Base-by-base conservation (phyloP, 108 stramenopile species). In the Chaetoceros muelleri region DNA sequence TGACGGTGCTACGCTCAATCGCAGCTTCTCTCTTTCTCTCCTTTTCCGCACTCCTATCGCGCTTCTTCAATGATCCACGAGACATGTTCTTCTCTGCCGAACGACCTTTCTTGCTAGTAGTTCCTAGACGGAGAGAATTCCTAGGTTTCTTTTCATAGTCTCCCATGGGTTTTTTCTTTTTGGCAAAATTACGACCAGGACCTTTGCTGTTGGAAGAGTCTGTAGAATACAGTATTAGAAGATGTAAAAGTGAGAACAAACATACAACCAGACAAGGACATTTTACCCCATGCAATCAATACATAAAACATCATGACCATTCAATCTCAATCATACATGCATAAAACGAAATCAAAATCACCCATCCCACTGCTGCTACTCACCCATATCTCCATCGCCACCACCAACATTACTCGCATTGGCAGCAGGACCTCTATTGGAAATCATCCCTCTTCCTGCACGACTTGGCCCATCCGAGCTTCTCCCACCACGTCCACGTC, bases 41-140 rank as follows among this genome's bases (percentile, higher is more conserved):
- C 66, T 76, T 84, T 28, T 83, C 79, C 19, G 67, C 67, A 34
- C 66, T 71, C 53, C 91, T 72, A 58, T 93, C 83, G 18, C 80
- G 68, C 61, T 68, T 82, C 69, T 66, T 82, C 61, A 93, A 62
- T 44, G 72, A 76, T 48, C 91, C 85, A 52, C 91, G 75, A 24
- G 83, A 61, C 56, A 52, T 44, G 44, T 52, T 70, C 21, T 70
- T 49, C 28, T 70, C 67, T 17, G 72, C 68, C 46, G 70, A 64
- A 29, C 85, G 66, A 30, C 81, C 80, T 30, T 52, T 68, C 66
- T 81, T 82, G 40, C 53, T 69, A 3, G 80, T 79, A 31, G 76
- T 65, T 3, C 80, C 85, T 31, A 91, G 48, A 24, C 82, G 76
- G 10, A 91, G 74, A 19, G 82, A 84, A 7, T 76, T 72, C 7